Base-by-base conservation (phyloP, 805 yeast species). In the Candida anglica region DNA sequence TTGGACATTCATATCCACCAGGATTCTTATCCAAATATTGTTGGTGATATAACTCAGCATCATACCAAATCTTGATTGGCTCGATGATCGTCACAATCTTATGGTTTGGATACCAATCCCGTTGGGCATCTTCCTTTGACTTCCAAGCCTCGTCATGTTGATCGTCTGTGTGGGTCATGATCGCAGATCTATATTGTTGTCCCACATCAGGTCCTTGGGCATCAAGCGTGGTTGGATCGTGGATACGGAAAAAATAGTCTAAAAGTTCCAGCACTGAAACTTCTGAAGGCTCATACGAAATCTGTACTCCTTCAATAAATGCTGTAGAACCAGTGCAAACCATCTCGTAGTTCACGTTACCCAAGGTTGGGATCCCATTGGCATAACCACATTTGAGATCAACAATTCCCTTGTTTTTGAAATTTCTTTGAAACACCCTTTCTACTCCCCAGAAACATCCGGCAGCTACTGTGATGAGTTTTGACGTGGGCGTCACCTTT, bases 21-120 rank as follows among this genome's bases (percentile, higher is more conserved):
- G 96, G 95, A 55, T 91, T 87, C 50, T 77, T 79, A 37, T 72
- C 71, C 48, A 91, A 67, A 56, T 93, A 91, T 41, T 71, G 52
- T 56, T 91, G 98, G 57, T 91, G 98, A 56, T 89, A 91, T 23
- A 80, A 89, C 60, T 91, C 98, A n/a, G 97, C 98, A 53, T 89
- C 96, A 66, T 80, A 82, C 71, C 86, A 93, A 39, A 67, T 69
- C 32, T 66, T 54, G 28, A 87, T 71, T 6, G 85, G 82, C 50
- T 77, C 83, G 33, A 89, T 75, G 28, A 61, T 63, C 1, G 98
- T 88, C 29, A 66, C 82, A 18, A 93, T 81, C 37, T 65, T 63
- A 48, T 81, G 71, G 30, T 71, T 68, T n/a, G 81, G 79, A 58
- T 81, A 83, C 85, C 91, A 93, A 38, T 75, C 71, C 36, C 74